phyloP scores from a whole-genome alignment of 2,329 filamentous ascomycete species.

The Verticillium klebahnii region DNA sequence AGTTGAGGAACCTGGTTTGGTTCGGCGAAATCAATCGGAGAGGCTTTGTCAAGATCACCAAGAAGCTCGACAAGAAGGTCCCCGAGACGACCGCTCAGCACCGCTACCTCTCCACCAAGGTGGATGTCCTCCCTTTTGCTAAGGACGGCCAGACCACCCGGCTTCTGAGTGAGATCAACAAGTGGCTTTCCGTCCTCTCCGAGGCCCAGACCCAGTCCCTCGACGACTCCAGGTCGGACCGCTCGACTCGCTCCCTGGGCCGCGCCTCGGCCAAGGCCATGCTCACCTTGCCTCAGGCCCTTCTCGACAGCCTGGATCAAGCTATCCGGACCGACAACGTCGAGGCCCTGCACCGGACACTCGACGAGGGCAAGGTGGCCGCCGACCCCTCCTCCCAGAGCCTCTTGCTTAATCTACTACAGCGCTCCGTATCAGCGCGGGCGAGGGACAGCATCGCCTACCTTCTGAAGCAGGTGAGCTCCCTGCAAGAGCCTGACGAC shows the following conservation, averaged over 20 bases:
- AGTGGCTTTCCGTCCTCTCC: slow-evolving; percentile 80
- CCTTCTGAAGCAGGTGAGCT: slow-evolving; percentile 64
- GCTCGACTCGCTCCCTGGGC: slow-evolving; percentile 71
- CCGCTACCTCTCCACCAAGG: slow-evolving; percentile 83
- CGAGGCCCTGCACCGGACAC: slow-evolving; percentile 46
- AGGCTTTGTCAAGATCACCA: slow-evolving; percentile 97
- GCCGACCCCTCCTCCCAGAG: slow-evolving; percentile 54
- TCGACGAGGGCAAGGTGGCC: slow-evolving; percentile 49
- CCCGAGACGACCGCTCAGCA: slow-evolving; percentile 71
- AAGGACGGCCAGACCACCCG: slow-evolving; percentile 55
- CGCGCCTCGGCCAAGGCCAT: slow-evolving; percentile 71
- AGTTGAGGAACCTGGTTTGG: slow-evolving; percentile 90
- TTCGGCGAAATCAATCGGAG: slow-evolving; percentile 95
- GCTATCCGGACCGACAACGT: slow-evolving; percentile 67
- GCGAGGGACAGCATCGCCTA: slow-evolving; percentile 66
- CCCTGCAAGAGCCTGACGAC: slow-evolving; percentile 81
- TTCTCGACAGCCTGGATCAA: slow-evolving; percentile 68
- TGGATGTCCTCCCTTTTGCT: slow-evolving; percentile 83
- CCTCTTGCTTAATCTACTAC: slow-evolving; percentile 73
- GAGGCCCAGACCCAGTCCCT: slow-evolving; percentile 61
- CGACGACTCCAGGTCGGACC: slow-evolving; percentile 71
- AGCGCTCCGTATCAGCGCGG: slow-evolving; percentile 68
- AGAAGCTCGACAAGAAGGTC: slow-evolving; percentile 97
- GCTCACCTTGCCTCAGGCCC: slow-evolving; percentile 63
- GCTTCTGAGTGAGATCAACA: slow-evolving; percentile 66